These are phyloP conservation scores for Coriolopsis trogii DNA, from an alignment of 1,284 basidiomycete genomes.

Conservation along the genomic window DNA sequence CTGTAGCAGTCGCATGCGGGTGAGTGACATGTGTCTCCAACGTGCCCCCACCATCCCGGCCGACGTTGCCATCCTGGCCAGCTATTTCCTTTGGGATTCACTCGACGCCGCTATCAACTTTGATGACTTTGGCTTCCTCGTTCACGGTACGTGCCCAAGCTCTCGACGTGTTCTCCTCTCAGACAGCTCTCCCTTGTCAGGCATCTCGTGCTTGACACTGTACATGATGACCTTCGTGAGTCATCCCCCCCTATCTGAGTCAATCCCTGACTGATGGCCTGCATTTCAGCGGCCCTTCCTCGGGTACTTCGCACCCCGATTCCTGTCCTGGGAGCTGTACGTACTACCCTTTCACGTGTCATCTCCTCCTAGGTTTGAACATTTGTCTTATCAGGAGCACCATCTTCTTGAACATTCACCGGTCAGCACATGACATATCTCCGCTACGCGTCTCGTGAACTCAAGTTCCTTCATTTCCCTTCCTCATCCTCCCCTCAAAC, in stretches of 20 bases:
- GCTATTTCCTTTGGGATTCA: slow-evolving; percentile 68
- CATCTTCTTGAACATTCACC: slow-evolving; percentile 77
- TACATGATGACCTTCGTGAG: slow-evolving; percentile 66
- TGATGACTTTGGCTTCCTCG: slow-evolving; percentile 60
- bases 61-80: slow-evolving; percentile 24
- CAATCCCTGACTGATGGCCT: not conserved
- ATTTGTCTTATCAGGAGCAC: too few species aligned
- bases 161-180: too few species aligned
- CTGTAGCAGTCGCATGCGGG: slow-evolving; percentile 58
- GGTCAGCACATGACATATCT: slow-evolving; percentile 46
- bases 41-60: slow-evolving; percentile 1
- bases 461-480: not conserved
- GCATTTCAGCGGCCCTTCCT: slow-evolving; percentile 66
- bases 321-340: slow-evolving; percentile 76
- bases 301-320: slow-evolving; percentile 70
- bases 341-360: slow-evolving; percentile 26
- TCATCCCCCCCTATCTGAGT: slow-evolving; percentile 13
- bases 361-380: too few species aligned
- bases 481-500: not conserved
- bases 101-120: slow-evolving; percentile 58
- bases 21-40: slow-evolving; percentile 34
- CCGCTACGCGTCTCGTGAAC: not conserved
- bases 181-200: slow-evolving; percentile 34
- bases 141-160: slow-evolving; percentile 73
- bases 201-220: slow-evolving; percentile 57